A percentile compares a stretch with the other conserved stretches of the same genome.
Evolutionary conservation across 106 monocot species (phyloP).

Genomic region (Gastrodia elata): DNA sequence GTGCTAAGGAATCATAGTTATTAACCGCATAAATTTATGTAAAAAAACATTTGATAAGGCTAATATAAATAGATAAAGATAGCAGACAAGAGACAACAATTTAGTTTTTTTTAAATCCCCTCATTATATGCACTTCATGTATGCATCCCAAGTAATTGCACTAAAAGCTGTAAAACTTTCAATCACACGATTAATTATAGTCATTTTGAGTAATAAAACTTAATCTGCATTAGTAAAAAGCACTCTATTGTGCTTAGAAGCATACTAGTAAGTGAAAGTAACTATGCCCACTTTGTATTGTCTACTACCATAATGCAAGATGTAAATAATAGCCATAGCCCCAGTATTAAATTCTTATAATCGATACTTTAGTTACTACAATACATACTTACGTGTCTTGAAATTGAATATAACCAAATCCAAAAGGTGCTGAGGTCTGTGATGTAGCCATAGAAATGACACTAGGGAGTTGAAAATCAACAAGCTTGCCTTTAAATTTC

Average conservation of each 20-base stretch:
- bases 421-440: constrained; percentile 77
- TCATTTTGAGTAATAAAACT: background rate
- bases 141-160: background rate
- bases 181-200: background rate
- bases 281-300: background rate
- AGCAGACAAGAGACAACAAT: background rate
- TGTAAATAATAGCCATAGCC: background rate
- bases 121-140: background rate
- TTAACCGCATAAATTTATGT: too few species aligned
- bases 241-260: background rate
- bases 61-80: background rate
- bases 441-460: constrained; percentile 52
- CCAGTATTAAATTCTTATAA: background rate
- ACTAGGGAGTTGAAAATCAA: constrained; percentile 76
- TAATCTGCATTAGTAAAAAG: background rate
- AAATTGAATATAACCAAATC: constrained; percentile 88
- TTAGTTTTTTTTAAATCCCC: background rate
- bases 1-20: background rate
- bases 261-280: background rate
- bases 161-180: background rate
- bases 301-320: background rate
- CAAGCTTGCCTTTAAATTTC: constrained; percentile 64
- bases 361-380: background rate
- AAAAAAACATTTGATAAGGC: too few species aligned
- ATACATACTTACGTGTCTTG: constrained; percentile 56